Conservation (phyloP, 2,329 filamentous ascomycete species). For the Beauveria varroae region DNA sequence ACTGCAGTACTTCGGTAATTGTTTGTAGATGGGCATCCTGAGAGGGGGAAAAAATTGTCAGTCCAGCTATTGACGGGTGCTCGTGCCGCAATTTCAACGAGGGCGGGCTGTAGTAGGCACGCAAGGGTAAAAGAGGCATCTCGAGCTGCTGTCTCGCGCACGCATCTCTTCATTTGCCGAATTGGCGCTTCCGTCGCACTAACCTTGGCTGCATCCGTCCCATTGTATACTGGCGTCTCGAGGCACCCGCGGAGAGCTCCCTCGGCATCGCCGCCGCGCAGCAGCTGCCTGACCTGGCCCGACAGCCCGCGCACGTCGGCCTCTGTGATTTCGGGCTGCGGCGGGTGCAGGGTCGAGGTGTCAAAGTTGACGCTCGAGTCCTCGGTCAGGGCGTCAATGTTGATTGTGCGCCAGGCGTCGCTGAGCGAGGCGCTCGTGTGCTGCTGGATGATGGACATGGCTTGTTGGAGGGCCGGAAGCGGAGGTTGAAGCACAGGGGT, state of each 20-base stretch:
- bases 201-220: constrained; percentile 51
- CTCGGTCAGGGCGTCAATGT: constrained; percentile 85
- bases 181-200: background rate
- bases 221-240: constrained; percentile 74
- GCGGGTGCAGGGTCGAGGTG: constrained; percentile 71
- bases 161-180: background rate
- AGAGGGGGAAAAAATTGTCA: background rate
- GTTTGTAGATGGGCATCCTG: constrained; percentile 82
- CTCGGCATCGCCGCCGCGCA: constrained; percentile 79
- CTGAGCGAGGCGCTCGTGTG: constrained; percentile 51
- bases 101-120: too few relatives aligned
- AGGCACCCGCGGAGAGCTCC: constrained; percentile 77
- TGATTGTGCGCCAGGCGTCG: constrained; percentile 78
- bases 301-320: constrained; percentile 71
- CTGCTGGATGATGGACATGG: constrained; percentile 62
- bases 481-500: background rate
- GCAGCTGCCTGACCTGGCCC: constrained; percentile 76
- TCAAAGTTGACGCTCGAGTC: constrained; percentile 92
- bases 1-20: constrained; percentile 88
- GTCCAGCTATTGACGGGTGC: background rate
- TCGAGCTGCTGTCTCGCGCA: background rate
- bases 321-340: constrained; percentile 66
- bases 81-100: background rate
- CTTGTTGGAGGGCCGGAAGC: background rate
- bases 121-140: too few relatives aligned